Percentiles rank a stretch among this genome's conserved stretches.
These are phyloP conservation scores for Rhododendron molle DNA, from an alignment of 148 eudicot species.

Conservation along the genomic window DNA sequence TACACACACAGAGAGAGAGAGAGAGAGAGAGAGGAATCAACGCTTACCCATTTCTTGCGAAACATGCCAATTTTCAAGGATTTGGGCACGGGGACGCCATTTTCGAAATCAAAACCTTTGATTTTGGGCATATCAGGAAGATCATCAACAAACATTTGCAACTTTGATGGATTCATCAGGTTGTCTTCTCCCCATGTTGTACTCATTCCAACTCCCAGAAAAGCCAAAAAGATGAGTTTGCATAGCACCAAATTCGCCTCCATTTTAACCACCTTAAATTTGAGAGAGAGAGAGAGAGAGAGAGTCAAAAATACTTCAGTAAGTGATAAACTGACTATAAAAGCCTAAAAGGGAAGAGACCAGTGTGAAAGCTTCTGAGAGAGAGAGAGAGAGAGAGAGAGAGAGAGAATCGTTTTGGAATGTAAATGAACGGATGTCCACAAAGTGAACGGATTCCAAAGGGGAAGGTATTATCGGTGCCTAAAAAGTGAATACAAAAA, in stretches of 20 bases:
- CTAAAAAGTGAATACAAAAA: neutral
- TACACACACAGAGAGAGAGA: neutral
- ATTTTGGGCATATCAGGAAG: conserved; percentile 62
- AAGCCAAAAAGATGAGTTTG: conserved; percentile 5
- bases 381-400: neutral
- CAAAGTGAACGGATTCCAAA: neutral
- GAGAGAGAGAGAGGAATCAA: no score
- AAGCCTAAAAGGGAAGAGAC: neutral
- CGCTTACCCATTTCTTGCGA: conserved; percentile 57
- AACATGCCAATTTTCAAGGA: conserved; percentile 64
- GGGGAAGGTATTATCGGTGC: neutral
- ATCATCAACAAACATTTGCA: conserved; percentile 72
- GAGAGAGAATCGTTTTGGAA: neutral
- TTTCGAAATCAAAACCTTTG: conserved; percentile 30
- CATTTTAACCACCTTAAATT: neutral
- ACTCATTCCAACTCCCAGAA: conserved; percentile 3
- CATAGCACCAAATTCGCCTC: neutral
- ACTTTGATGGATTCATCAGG: conserved; percentile 19
- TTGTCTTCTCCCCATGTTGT: conserved; percentile 16
- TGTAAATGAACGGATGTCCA: neutral
- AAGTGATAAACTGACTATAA: neutral
- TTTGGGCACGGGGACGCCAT: conserved; percentile 33
- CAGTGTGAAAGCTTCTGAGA: neutral
- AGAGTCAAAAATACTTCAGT: neutral
- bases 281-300: neutral